phyloP scores from a whole-genome alignment of 768 basidiomycete species.

The Lactarius sp. region DNA sequence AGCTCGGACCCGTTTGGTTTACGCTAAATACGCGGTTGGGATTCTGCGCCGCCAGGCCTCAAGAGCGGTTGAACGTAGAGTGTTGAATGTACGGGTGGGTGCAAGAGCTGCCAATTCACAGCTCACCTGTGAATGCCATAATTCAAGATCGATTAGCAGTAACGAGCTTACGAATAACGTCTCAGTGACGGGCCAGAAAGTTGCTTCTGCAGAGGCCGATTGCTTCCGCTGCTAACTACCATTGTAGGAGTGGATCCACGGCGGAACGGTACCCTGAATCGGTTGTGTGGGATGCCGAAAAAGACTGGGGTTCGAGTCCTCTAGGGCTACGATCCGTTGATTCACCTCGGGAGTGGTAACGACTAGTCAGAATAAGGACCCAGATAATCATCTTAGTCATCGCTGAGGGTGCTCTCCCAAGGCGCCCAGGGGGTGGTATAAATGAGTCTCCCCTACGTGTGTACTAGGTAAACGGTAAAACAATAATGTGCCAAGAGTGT shows the following conservation, averaged over 20 bases:
- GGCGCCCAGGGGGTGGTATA: background rate
- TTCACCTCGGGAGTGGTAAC: constrained; percentile 1
- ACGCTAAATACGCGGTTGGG: constrained; percentile 15
- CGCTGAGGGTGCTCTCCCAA: background rate
- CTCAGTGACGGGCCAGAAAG: background rate
- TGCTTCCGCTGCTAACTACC: constrained; percentile 36
- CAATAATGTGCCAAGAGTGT: background rate
- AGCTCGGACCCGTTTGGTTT: too few species aligned
- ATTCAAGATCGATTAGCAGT: background rate
- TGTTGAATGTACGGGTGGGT: constrained; percentile 34
- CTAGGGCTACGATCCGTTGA: constrained; percentile 25
- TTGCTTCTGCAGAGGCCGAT: background rate
- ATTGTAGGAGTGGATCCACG: constrained; percentile 51
- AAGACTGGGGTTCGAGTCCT: constrained; percentile 25
- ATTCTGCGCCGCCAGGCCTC: constrained; percentile 40
- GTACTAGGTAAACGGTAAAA: too few species aligned
- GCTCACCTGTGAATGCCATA: constrained; percentile 30
- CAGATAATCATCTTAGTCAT: background rate
- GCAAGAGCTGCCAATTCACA: constrained; percentile 44
- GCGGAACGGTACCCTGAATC: constrained; percentile 36
- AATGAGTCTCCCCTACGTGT: background rate
- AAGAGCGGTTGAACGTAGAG: constrained; percentile 45
- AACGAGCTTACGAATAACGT: background rate
- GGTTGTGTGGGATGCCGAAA: constrained; percentile 42
- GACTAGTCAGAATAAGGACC: constrained; percentile 4